Evolutionary conservation across 371 early-diverging fungal genomes (phyloP), one percentile per base, ranked within the genome.

Genomic region (Circinella umbellata): DNA sequence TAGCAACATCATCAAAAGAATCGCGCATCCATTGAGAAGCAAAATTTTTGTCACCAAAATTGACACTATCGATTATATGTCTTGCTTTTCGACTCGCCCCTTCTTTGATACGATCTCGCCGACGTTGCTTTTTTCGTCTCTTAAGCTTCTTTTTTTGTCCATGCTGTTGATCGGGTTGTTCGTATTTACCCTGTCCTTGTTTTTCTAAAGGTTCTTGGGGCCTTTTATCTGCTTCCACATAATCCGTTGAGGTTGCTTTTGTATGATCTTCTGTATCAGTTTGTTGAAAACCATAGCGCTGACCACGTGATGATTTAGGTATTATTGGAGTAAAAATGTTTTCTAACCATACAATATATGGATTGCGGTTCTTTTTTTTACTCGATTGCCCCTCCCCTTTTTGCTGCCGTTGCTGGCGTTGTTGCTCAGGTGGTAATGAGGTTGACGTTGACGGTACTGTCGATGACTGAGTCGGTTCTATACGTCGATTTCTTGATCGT

Each of bases 11-110:
- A 8, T 82, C 80, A 73, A 82, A 82, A 2, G 75, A 73, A 37
- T 82, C 76, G 11, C 74, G 71, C 82, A 82, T 82, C 82, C 82
- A 82, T 49, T 76, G 77, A 2, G 73, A 68, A 8, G 75, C 82
- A 66, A 82, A 82, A 47, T 74, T 71, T 57, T 80, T 69, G 59
- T 82, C 82, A 0, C 80, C 82, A 69, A 82, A 82, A 54, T 80
- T 76, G 3, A 77, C 82, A 39, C 82, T 80, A 15, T 76, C 69
- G 13, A 82, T 82, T 17, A 81, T 75, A 42, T 78, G 72, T 0
- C 70, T 65, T 4, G 79, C 79, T 35, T 72, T 73, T 37, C 73
- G 70, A 8, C 65, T 59, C 0, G 81, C 76, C 5, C 69, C 70
- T 3, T 73, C 63, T 14, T 67, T 72, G 38, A 75, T 65, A 18